Percentiles rank a stretch among this genome's conserved stretches.
Evolutionary conservation across 2,329 filamentous ascomycete genomes (phyloP).

Genomic region (Lasiodiplodia sp.): DNA sequence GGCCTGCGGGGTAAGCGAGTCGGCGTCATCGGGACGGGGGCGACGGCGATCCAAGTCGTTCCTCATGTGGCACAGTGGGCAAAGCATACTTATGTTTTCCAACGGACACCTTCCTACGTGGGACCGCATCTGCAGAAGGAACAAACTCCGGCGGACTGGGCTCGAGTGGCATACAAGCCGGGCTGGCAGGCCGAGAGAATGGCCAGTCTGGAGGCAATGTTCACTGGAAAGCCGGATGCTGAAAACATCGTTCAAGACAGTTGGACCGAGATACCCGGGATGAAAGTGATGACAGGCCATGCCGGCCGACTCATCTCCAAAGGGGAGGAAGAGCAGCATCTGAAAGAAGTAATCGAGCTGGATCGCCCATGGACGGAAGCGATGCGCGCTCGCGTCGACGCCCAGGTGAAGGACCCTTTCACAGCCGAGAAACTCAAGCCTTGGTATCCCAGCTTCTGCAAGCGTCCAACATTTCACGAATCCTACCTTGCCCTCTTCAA

Average conservation of each 20-base stretch:
- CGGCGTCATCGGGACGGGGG: conserved; percentile 39
- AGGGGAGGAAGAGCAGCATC: conserved; percentile 45
- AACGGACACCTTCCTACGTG: conserved; percentile 45
- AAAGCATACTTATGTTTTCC: conserved; percentile 34
- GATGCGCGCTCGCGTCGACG: conserved; percentile 56
- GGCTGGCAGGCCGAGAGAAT: not conserved
- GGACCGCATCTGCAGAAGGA: conserved; percentile 35
- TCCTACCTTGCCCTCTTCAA: conserved; percentile 68
- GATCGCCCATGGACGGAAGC: conserved; percentile 54
- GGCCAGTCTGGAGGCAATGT: not conserved
- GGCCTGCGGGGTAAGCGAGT: conserved; percentile 31
- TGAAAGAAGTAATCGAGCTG: conserved; percentile 44
- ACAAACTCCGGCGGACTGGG: conserved; percentile 41
- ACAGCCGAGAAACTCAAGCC: conserved; percentile 63
- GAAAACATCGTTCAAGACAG: not conserved
- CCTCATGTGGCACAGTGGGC: conserved; percentile 38
- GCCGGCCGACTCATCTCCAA: conserved; percentile 38
- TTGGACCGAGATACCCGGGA: not conserved
- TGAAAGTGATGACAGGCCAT: not conserved
- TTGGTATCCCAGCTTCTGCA: conserved; percentile 70
- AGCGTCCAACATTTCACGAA: conserved; percentile 69
- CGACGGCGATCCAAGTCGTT: conserved; percentile 40
- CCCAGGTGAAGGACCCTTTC: conserved; percentile 58
- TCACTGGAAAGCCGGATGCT: not conserved
- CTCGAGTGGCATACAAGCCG: conserved; percentile 56